Evolutionary conservation across 1,284 basidiomycete species (phyloP).

Genomic region (Fistulinella staudtii): DNA sequence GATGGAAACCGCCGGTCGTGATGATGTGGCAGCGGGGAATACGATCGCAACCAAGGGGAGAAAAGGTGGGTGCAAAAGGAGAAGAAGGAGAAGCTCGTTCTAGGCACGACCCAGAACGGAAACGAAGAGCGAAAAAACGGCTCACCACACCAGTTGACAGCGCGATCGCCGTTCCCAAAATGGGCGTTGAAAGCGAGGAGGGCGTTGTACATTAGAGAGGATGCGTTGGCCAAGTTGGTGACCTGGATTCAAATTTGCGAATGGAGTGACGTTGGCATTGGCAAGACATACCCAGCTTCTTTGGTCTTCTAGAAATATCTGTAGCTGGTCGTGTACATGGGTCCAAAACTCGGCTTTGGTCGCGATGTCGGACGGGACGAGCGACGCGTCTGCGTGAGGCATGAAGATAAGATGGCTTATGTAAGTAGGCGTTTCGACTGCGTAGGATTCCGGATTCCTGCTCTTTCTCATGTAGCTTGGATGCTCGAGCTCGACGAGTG

Average conservation of each 20-base stretch:
- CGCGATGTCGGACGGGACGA: conserved; percentile 62
- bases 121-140: conserved; percentile 20
- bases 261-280: background rate
- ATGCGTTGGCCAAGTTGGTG: conserved; percentile 81
- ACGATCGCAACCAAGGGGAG: background rate
- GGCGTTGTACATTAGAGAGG: conserved; percentile 75
- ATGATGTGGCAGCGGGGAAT: background rate
- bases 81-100: background rate
- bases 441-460: background rate
- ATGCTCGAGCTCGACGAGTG: conserved; percentile 1
- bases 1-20: background rate
- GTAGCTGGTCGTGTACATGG: conserved; percentile 65
- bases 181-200: conserved; percentile 61
- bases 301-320: conserved; percentile 60
- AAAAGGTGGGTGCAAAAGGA: too few relatives aligned
- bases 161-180: conserved; percentile 61
- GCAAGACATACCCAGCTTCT: conserved; percentile 63
- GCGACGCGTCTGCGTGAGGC: conserved; percentile 81
- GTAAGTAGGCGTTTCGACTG: conserved; percentile 7
- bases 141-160: conserved; percentile 88
- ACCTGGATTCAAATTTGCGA: conserved; percentile 43
- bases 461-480: conserved; percentile 12
- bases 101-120: background rate
- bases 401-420: conserved; percentile 39
- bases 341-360: conserved; percentile 76